Percentiles rank a stretch among this genome's conserved stretches.
Conservation (phyloP, 768 basidiomycete species). For the Dentipellis sp. region DNA sequence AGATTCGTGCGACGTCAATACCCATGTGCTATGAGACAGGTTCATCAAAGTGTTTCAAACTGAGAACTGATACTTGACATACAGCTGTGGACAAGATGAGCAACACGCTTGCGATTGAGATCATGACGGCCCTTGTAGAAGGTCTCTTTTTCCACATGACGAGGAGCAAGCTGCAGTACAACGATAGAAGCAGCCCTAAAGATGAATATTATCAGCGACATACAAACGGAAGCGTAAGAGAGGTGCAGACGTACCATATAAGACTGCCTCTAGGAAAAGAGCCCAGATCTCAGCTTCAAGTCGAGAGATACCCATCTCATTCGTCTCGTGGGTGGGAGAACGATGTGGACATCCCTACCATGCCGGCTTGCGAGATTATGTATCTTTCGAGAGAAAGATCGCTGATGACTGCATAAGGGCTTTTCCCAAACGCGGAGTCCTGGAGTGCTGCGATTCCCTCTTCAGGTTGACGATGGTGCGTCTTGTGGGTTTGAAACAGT, state of each 20-base stretch:
- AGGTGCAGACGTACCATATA: background rate
- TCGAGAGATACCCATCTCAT: too few species aligned
- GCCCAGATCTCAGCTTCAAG: background rate
- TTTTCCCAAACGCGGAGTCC: too few species aligned
- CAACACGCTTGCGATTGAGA: background rate
- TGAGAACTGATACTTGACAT: background rate
- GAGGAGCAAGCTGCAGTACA: background rate
- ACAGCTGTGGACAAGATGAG: background rate
- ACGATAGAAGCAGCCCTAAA: background rate
- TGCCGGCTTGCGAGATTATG: too few species aligned
- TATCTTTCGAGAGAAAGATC: too few species aligned
- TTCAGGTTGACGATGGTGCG: too few species aligned
- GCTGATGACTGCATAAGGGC: too few species aligned
- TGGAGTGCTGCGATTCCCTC: too few species aligned
- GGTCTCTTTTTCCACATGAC: background rate
- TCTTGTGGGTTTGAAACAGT: too few species aligned
- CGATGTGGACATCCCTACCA: too few species aligned
- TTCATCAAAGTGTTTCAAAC: background rate
- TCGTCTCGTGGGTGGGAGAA: too few species aligned
- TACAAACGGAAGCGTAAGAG: too few species aligned
- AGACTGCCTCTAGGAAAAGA: background rate
- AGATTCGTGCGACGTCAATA: background rate
- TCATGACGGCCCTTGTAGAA: background rate
- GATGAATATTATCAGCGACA: background rate
- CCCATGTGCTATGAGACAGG: background rate